These are phyloP conservation scores for Sporothrix curviconia DNA, from an alignment of 2,329 filamentous ascomycete species.

Conservation along the genomic window DNA sequence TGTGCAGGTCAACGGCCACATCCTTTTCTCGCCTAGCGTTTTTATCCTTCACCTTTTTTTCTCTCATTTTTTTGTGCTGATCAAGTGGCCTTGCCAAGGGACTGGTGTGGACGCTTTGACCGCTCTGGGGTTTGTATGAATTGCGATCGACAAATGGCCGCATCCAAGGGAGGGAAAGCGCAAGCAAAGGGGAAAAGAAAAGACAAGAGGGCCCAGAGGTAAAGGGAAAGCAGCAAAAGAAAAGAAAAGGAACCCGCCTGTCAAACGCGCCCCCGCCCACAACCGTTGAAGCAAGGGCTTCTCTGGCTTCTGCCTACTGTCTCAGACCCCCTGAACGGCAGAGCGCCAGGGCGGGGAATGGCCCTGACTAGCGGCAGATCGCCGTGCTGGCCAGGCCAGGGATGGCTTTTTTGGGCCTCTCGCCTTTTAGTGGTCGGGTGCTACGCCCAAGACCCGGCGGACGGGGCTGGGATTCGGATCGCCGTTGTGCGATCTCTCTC, in stretches of 20 bases:
- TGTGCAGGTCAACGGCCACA: too few relatives aligned
- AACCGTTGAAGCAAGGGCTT: conserved; percentile 5
- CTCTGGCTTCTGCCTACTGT: not conserved
- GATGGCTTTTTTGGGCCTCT: too few relatives aligned
- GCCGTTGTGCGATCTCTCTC: not conserved
- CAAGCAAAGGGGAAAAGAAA: not conserved
- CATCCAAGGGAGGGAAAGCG: not conserved
- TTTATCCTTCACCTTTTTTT: too few relatives aligned
- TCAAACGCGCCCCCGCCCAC: not conserved
- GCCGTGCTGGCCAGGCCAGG: too few relatives aligned
- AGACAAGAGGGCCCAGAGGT: not conserved
- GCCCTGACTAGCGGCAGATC: not conserved
- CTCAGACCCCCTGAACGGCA: not conserved
- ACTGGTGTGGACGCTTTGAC: not conserved
- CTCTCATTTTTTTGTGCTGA: too few relatives aligned
- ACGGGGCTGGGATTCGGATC: not conserved
- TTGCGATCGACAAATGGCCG: conserved; percentile 3
- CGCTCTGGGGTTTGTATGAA: not conserved
- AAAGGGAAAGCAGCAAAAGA: not conserved
- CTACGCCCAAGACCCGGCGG: too few relatives aligned
- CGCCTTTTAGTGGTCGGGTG: too few relatives aligned
- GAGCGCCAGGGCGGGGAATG: not conserved
- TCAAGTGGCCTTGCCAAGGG: not conserved
- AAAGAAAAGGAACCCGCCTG: not conserved
- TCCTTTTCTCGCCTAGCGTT: too few relatives aligned